Conservation (phyloP, 495 filamentous ascomycete genomes). For the Hypoxylon fragiforme region DNA sequence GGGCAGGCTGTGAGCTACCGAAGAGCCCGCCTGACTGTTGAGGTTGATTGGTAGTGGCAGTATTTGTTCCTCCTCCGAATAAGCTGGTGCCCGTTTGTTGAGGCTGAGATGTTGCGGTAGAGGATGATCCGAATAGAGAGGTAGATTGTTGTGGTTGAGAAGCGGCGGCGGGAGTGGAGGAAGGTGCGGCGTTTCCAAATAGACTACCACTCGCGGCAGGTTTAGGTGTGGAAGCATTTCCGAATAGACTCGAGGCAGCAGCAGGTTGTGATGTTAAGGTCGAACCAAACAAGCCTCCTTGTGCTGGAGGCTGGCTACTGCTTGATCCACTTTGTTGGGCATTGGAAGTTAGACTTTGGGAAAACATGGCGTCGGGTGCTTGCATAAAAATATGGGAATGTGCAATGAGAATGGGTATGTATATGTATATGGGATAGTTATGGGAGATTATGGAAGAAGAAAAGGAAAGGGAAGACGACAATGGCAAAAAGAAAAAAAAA, state of each 20-base stretch:
- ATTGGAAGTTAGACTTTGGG: constrained; percentile 12
- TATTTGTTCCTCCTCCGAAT: constrained; percentile 33
- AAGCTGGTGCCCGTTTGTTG: constrained; percentile 23
- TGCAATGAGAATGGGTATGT: too few species aligned
- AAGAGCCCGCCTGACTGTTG: constrained; percentile 43
- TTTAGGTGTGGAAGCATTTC: constrained; percentile 39
- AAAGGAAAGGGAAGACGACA: too few species aligned
- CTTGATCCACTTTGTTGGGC: constrained; percentile 40
- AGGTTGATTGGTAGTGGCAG: constrained; percentile 26
- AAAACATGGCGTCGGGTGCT: constrained; percentile 8
- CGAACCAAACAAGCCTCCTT: constrained; percentile 37
- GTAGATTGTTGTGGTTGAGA: constrained; percentile 50
- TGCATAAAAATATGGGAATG: constrained; percentile 5
- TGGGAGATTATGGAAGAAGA: too few species aligned
- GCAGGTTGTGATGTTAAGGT: constrained; percentile 27
- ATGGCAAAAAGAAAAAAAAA: constrained; percentile 3
- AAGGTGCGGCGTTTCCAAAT: constrained; percentile 53
- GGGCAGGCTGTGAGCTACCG: constrained; percentile 31
- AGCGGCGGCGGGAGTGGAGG: constrained; percentile 26
- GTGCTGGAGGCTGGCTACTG: constrained; percentile 45
- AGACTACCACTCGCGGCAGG: constrained; percentile 49
- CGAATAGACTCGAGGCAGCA: constrained; percentile 13
- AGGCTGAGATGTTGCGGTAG: constrained; percentile 30
- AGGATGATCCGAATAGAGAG: constrained; percentile 32
- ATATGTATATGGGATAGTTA: too few species aligned